A percentile compares a stretch with the other conserved stretches of the same genome.
phyloP scores from a whole-genome alignment of 176 grass and related monocot species.

The maize (Zea mays) region DNA sequence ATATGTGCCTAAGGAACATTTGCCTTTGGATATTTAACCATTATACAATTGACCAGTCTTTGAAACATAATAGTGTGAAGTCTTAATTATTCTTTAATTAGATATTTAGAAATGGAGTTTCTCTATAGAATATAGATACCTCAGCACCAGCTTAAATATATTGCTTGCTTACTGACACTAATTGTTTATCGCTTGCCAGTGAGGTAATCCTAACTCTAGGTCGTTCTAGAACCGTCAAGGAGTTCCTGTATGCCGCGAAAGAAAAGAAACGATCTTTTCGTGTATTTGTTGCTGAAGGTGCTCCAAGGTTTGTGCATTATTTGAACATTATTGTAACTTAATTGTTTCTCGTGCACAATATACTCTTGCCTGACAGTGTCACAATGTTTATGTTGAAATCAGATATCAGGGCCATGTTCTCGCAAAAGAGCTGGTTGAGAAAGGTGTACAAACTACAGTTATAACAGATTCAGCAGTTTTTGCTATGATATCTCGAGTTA shows the following conservation, averaged over 20 bases:
- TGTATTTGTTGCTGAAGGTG: slow-evolving; percentile 96
- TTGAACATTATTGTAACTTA: slow-evolving; percentile 3
- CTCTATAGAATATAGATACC: neutral
- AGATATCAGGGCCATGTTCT: slow-evolving; percentile 96
- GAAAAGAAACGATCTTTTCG: slow-evolving; percentile 93
- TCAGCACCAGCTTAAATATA: slow-evolving; percentile 10
- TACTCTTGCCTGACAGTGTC: neutral
- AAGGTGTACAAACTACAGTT: slow-evolving; percentile 87
- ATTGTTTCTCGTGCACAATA: neutral
- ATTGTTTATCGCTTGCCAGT: slow-evolving; percentile 48
- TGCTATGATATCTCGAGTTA: slow-evolving; percentile 98
- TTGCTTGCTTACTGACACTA: slow-evolving; percentile 13
- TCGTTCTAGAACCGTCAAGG: slow-evolving; percentile 92
- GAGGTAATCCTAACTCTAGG: slow-evolving; percentile 99
- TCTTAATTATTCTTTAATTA: slow-evolving; percentile 8
- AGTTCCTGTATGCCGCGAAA: slow-evolving; percentile 88
- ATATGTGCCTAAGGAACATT: neutral
- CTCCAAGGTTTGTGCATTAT: slow-evolving; percentile 73
- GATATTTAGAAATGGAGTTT: neutral
- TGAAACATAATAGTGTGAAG: neutral
- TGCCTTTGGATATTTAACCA: neutral
- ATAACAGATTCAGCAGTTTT: slow-evolving; percentile 97
- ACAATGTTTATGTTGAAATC: slow-evolving; percentile 35
- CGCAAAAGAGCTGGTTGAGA: slow-evolving; percentile 85
- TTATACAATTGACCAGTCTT: neutral